A percentile compares a stretch with the other conserved stretches of the same genome.
Evolutionary conservation across 805 yeast species (phyloP).

Genomic region (Monosporozyma yasuniensis): DNA sequence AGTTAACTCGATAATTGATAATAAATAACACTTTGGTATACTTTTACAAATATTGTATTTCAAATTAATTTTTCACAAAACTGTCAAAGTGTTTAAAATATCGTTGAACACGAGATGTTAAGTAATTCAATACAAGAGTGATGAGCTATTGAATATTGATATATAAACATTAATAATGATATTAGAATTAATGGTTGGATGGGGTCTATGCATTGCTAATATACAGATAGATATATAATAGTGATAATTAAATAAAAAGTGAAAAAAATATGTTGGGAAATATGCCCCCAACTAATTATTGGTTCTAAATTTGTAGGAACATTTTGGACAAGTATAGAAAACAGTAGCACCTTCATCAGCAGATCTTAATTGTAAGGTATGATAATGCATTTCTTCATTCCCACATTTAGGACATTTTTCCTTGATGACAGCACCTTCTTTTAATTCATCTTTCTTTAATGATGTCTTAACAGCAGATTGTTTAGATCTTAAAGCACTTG

Average conservation of each 20-base stretch:
- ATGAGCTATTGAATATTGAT: background rate
- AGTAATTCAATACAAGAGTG: too few species aligned
- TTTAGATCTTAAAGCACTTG: conserved; percentile 71
- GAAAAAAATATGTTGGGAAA: background rate
- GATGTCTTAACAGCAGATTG: conserved; percentile 86
- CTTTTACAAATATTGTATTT: background rate
- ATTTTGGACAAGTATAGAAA: conserved; percentile 87
- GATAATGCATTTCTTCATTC: conserved; percentile 95
- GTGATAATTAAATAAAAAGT: background rate
- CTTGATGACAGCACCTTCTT: conserved; percentile 92
- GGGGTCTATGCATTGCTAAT: background rate
- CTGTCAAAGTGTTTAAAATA: background rate
- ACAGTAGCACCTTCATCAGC: conserved; percentile 99
- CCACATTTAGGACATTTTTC: conserved; percentile 99
- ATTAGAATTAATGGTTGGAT: background rate
- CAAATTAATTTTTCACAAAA: background rate
- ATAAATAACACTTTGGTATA: too few species aligned
- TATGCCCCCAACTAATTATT: conserved; percentile 46
- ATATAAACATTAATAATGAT: background rate
- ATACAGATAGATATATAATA: background rate
- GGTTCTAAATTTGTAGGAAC: conserved; percentile 91
- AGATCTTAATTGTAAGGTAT: conserved; percentile 89
- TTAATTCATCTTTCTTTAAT: conserved; percentile 65
- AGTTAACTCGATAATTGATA: too few species aligned
- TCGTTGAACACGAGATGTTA: background rate